Evolutionary conservation across 2,329 filamentous ascomycete species (phyloP).

Genomic region (Colletotrichum sansevieriae): DNA sequence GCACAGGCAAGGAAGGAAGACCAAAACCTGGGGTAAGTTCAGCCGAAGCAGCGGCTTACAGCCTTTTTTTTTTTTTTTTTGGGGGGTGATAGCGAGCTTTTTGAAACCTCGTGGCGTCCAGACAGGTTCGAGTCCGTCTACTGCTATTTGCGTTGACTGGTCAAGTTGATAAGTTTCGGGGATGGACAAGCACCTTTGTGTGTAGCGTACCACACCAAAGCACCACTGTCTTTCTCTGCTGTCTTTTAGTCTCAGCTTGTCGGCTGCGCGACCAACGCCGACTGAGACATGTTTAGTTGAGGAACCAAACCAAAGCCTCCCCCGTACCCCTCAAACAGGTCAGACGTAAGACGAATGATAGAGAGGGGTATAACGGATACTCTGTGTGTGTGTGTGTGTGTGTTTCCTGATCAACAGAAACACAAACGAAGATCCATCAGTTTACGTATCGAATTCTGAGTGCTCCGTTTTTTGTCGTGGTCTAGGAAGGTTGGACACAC

Average conservation of each 20-base stretch:
- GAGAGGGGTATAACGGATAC: neutral
- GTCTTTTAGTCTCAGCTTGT: neutral
- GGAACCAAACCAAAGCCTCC: too few relatives aligned
- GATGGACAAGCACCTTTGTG: neutral
- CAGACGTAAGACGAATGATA: neutral
- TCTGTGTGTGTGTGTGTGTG: too few relatives aligned
- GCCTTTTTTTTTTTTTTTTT: slow-evolving; percentile 11
- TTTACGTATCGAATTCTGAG: too few relatives aligned
- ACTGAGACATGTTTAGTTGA: slow-evolving; percentile 7
- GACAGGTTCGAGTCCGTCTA: slow-evolving; percentile 15
- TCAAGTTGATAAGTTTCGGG: neutral
- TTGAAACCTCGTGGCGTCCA: slow-evolving; percentile 30
- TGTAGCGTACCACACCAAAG: neutral
- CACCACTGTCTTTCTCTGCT: too few relatives aligned
- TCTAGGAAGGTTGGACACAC: too few relatives aligned
- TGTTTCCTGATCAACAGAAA: slow-evolving; percentile 13
- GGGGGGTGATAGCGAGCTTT: slow-evolving; percentile 8
- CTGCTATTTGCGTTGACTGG: slow-evolving; percentile 17
- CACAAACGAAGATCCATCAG: slow-evolving; percentile 12
- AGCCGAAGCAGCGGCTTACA: neutral
- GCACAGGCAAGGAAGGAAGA: neutral
- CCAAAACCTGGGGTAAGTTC: slow-evolving; percentile 24
- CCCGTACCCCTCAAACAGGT: neutral
- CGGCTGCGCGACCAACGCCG: too few relatives aligned
- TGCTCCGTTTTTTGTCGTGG: too few relatives aligned